These are phyloP conservation scores for Adenanthera pavonina DNA, from an alignment of 306 rosid species.

Conservation along the genomic window DNA sequence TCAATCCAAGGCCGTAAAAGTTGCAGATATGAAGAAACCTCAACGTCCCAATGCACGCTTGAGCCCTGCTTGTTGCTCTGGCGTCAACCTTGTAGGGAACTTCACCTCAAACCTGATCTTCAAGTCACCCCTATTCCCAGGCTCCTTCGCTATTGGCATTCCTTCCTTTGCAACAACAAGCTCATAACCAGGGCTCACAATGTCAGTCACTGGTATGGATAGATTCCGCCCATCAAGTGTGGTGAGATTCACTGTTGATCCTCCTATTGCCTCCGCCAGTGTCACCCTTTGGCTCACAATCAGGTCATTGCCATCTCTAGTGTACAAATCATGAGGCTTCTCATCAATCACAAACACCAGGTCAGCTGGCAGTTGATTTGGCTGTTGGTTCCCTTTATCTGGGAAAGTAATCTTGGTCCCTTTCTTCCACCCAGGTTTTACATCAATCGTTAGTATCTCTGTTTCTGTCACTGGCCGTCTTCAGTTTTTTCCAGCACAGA, in stretches of 20 bases:
- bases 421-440: constrained; percentile 96
- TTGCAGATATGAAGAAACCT: neutral
- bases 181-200: constrained; percentile 88
- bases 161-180: constrained; percentile 72
- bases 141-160: constrained; percentile 85
- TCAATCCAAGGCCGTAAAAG: constrained; percentile 9
- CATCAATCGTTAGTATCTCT: constrained; percentile 80
- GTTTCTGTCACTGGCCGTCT: constrained; percentile 68
- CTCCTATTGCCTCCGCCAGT: constrained; percentile 87
- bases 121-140: constrained; percentile 76
- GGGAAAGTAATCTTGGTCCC: constrained; percentile 96
- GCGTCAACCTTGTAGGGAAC: constrained; percentile 73
- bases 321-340: constrained; percentile 77
- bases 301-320: constrained; percentile 85
- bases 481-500: constrained; percentile 19
- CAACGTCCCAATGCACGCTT: constrained; percentile 60
- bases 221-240: constrained; percentile 66
- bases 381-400: constrained; percentile 87
- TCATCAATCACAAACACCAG: constrained; percentile 90
- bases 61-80: constrained; percentile 77
- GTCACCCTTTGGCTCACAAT: constrained; percentile 67
- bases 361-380: constrained; percentile 82
- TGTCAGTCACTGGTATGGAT: constrained; percentile 63
- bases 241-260: constrained; percentile 62
- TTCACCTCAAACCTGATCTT: constrained; percentile 83